Base-by-base conservation (phyloP, 2,329 filamentous ascomycete species). In the Davidsoniella neocaledoniae region DNA sequence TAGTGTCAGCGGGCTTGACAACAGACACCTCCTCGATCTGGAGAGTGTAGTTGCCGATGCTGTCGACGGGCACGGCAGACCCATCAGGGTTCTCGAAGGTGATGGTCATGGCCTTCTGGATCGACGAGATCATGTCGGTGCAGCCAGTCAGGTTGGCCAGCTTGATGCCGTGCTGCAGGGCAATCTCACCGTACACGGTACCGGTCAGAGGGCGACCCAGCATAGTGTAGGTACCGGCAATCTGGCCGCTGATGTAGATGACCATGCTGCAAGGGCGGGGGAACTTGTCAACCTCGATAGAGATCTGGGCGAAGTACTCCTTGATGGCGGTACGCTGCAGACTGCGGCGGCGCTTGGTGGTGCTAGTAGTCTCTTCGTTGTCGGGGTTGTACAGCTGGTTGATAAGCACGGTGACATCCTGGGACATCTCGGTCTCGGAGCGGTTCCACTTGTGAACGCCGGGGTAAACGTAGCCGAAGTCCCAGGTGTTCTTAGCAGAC, bases 111-210 rank as follows among this genome's bases (percentile, higher is more conserved):
- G 57, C 55, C 14, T 49, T 49, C 29, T 43, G 41, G 16, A 50
- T 46, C 8, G 39, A 14, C 8, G 29, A 23, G 4, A 50, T 29
- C 48, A 50, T 53, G 17, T 50, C 46, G 42, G 7, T 12, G 10
- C 21, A 23, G 41, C 19, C 41, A n/a, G n/a, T 19, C 6, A 52
- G 58, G 33, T 79, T 79, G 1, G 77, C 79, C 2, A 69, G 56
- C 58, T 83, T 79, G 62, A 87, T 82, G 8, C 83, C 83, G 56
- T 80, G 77, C 53, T 67, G 64, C 46, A 71, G 63, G 44, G 70
- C 64, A 37, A 65, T 58, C 21, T 57, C 58, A 23, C 62, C 64
- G 51, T 64, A 54, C 5, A 62, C 43, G 25, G 54, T 59, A 44
- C 64, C 65, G 10, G 49, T 53, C 2, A 56, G 52, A 19, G 64